Percentiles rank a stretch among this genome's conserved stretches.
Conservation (phyloP, 257 asterid species). For the Mentha longifolia region DNA sequence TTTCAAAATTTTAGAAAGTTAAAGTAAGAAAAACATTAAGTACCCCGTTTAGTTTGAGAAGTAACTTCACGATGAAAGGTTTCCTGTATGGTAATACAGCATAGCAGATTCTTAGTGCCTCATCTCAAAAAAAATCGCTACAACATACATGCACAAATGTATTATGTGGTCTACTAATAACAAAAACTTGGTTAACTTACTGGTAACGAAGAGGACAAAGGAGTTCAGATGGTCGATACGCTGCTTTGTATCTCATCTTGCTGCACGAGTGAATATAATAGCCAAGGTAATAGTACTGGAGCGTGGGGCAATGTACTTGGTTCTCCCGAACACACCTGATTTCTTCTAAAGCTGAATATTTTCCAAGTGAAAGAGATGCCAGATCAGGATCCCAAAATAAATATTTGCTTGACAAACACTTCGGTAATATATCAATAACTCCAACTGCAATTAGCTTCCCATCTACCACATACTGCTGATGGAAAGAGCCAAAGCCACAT, state of each 20-base stretch:
- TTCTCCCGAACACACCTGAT: conserved; percentile 78
- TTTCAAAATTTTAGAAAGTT: not conserved
- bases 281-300: conserved; percentile 97
- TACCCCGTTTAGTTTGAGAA: not conserved
- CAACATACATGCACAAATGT: not conserved
- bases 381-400: conserved; percentile 98
- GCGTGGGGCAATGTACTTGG: conserved; percentile 73
- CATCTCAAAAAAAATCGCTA: not conserved
- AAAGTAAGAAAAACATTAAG: no score
- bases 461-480: conserved; percentile 92
- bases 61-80: not conserved
- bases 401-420: conserved; percentile 94
- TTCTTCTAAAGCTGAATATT: conserved; percentile 88
- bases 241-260: conserved; percentile 98
- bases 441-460: conserved; percentile 96
- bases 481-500: conserved; percentile 97
- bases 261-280: conserved; percentile 95
- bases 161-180: conserved; percentile 18
- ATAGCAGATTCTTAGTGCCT: conserved; percentile 22
- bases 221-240: conserved; percentile 93
- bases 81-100: conserved; percentile 3
- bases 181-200: conserved; percentile 59
- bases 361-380: conserved; percentile 88
- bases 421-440: conserved; percentile 89
- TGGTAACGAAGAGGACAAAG: conserved; percentile 91